Evolutionary conservation across 306 rosid species (phyloP).

Genomic region (Oxytropis ochrocephala): DNA sequence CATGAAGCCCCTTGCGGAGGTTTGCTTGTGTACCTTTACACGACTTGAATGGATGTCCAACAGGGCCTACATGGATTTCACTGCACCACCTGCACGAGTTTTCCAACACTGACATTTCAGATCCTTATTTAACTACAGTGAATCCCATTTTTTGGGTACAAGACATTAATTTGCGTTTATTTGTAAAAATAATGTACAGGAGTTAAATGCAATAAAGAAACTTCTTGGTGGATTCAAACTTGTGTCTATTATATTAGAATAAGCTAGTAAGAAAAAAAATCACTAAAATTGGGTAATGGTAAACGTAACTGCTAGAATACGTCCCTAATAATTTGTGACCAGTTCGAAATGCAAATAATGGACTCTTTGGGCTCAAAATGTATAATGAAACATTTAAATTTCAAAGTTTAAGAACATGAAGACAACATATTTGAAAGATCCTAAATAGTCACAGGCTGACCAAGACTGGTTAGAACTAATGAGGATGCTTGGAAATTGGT

Average conservation of each 20-base stretch:
- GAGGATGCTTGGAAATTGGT: neutral
- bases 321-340: neutral
- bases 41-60: conserved; percentile 92
- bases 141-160: neutral
- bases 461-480: neutral
- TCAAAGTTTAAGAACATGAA: neutral
- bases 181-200: neutral
- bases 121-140: neutral
- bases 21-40: conserved; percentile 62
- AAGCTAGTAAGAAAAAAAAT: neutral
- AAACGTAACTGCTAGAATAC: neutral
- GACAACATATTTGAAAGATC: neutral
- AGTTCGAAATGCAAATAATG: conserved; percentile 3
- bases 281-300: neutral
- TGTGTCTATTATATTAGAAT: neutral
- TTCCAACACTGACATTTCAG: neutral
- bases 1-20: conserved; percentile 68
- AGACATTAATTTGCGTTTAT: neutral
- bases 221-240: neutral
- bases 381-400: neutral
- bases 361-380: neutral
- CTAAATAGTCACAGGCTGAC: neutral
- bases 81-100: conserved; percentile 66
- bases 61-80: conserved; percentile 88
- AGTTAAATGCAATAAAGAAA: neutral